Evolutionary conservation across 2,329 filamentous ascomycete species (phyloP).

Genomic region (Ceratocystis colombiana): DNA sequence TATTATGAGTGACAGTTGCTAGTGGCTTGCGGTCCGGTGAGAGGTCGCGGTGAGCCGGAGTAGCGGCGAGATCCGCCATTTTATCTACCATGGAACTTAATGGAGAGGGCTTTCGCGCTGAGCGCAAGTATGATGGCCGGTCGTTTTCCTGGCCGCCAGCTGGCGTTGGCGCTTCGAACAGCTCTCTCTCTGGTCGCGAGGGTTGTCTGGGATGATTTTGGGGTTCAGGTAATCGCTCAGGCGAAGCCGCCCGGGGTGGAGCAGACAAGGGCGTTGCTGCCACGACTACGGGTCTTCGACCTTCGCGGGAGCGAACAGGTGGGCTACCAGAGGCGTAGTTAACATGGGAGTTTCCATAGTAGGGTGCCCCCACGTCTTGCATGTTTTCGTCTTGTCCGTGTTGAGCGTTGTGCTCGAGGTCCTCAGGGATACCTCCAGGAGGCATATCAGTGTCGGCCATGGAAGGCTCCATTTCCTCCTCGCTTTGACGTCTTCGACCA

Average conservation of each 20-base stretch:
- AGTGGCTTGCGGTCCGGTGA: slow-evolving; percentile 51
- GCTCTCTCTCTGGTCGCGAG: slow-evolving; percentile 12
- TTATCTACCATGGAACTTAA: slow-evolving; percentile 19
- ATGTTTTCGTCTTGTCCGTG: slow-evolving; percentile 27
- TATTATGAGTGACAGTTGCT: slow-evolving; percentile 49
- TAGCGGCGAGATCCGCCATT: slow-evolving; percentile 16
- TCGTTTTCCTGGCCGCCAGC: slow-evolving; percentile 78
- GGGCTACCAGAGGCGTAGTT: slow-evolving; percentile 52
- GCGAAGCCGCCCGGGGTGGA: slow-evolving; percentile 47
- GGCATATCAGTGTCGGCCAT: slow-evolving; percentile 36
- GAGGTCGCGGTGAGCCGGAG: slow-evolving; percentile 25
- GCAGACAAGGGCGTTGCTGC: slow-evolving; percentile 40
- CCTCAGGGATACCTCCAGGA: slow-evolving; percentile 30
- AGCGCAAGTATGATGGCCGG: slow-evolving; percentile 54
- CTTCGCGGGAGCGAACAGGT: slow-evolving; percentile 37
- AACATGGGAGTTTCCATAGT: slow-evolving; percentile 33
- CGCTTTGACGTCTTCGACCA: slow-evolving; percentile 57
- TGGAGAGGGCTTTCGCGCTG: slow-evolving; percentile 18
- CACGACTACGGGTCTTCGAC: slow-evolving; percentile 26
- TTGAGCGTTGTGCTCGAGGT: slow-evolving; percentile 38
- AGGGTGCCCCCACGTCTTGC: slow-evolving; percentile 37
- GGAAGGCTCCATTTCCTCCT: slow-evolving; percentile 47
- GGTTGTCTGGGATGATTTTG: slow-evolving; percentile 26
- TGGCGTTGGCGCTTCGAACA: slow-evolving; percentile 31
- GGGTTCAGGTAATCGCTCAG: slow-evolving; percentile 30